These are phyloP conservation scores for Apiospora koreana DNA, from an alignment of 2,329 filamentous ascomycete genomes.

Conservation along the genomic window DNA sequence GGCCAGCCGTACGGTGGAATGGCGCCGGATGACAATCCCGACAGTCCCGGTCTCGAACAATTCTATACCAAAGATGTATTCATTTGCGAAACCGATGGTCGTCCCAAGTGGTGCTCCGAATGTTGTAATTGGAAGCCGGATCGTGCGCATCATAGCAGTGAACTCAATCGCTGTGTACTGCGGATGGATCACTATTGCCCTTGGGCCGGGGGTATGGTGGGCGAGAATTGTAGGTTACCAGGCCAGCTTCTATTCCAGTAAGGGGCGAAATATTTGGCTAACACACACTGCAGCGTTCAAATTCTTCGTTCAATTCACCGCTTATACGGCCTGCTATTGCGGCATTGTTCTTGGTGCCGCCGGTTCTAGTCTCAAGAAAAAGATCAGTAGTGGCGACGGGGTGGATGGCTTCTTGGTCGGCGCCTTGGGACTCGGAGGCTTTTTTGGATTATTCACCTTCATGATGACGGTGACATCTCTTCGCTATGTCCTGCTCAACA, in stretches of 20 bases:
- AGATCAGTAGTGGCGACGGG: constrained; percentile 40
- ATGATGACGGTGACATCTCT: constrained; percentile 76
- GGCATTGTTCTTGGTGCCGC: constrained; percentile 62
- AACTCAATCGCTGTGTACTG: constrained; percentile 76
- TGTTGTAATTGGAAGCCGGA: constrained; percentile 90
- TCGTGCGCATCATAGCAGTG: constrained; percentile 81
- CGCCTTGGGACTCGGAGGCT: constrained; percentile 62
- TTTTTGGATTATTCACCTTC: constrained; percentile 80
- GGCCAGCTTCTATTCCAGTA: not conserved
- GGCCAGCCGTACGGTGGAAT: constrained; percentile 34
- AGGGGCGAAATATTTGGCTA: constrained; percentile 10
- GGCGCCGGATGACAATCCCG: constrained; percentile 49
- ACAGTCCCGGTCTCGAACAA: constrained; percentile 67
- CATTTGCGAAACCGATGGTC: constrained; percentile 78
- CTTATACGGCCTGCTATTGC: constrained; percentile 72
- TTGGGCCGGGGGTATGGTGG: constrained; percentile 93
- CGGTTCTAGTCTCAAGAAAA: constrained; percentile 63
- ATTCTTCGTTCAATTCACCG: constrained; percentile 86
- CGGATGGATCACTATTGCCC: constrained; percentile 98
- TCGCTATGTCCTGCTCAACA: constrained; percentile 70
- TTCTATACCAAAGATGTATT: constrained; percentile 87
- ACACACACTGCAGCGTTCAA: constrained; percentile 66
- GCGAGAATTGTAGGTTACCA: constrained; percentile 65
- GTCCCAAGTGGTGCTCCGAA: constrained; percentile 82
- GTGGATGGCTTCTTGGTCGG: constrained; percentile 66